These are phyloP conservation scores for Metschnikowia peoriensis DNA, from an alignment of 805 yeast species.

Conservation along the genomic window DNA sequence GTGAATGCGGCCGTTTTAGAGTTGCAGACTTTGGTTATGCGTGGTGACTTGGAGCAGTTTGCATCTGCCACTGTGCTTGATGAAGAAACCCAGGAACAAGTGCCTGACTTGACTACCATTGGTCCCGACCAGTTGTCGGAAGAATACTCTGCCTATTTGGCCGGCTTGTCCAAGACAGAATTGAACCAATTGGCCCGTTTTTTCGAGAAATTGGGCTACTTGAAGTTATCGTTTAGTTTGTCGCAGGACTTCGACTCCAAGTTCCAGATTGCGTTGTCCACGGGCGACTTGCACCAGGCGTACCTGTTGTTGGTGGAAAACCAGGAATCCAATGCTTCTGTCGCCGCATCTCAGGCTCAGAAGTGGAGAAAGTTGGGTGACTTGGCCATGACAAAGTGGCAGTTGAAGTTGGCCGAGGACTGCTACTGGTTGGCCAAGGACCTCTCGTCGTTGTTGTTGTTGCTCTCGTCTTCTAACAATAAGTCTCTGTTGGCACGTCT, in stretches of 20 bases:
- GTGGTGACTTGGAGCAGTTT: constrained; percentile 85
- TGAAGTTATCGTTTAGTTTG: constrained; percentile 76
- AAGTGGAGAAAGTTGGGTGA: constrained; percentile 96
- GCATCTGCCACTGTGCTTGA: constrained; percentile 30
- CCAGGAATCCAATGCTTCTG: constrained; percentile 49
- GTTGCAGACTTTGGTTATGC: constrained; percentile 90
- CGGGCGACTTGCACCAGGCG: constrained; percentile 72
- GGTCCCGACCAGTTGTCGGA: constrained; percentile 58
- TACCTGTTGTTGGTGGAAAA: constrained; percentile 42
- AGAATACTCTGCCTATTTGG: constrained; percentile 47
- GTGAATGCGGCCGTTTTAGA: constrained; percentile 85
- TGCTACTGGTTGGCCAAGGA: constrained; percentile 80
- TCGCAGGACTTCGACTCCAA: constrained; percentile 88
- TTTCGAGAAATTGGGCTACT: constrained; percentile 88
- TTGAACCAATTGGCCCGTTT: constrained; percentile 82
- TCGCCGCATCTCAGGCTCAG: constrained; percentile 30
- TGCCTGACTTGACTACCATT: constrained; percentile 37
- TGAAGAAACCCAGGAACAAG: constrained; percentile 37
- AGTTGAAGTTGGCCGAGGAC: constrained; percentile 74
- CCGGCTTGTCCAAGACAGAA: constrained; percentile 64
- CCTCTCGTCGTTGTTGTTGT: constrained; percentile 72
- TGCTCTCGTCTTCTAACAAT: constrained; percentile 81
- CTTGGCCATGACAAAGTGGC: constrained; percentile 73
- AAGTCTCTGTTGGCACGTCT: constrained; percentile 55
- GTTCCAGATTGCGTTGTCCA: constrained; percentile 82